Base-by-base conservation (phyloP, 257 asterid genomes). In the Salvia rosmarinus region DNA sequence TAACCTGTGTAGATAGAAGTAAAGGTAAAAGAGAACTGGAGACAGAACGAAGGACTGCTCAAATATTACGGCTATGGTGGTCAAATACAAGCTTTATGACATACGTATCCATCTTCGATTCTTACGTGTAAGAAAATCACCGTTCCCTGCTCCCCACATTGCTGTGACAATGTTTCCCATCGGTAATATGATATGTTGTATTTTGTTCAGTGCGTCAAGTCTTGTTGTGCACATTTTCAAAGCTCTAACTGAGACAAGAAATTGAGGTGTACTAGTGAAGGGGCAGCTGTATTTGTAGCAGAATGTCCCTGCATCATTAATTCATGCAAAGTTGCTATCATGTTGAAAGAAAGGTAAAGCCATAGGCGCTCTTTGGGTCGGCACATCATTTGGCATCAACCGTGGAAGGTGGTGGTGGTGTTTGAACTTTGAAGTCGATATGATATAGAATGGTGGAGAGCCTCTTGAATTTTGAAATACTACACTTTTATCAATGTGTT, bases 21-120 rank as follows among this genome's bases (percentile, higher is more conserved):
- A 46, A 93, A 90, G 86, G 96, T 89, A 10, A 93, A 93, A 73
- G 96, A 93, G 79, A 89, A 90, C 64, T 93, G 98, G 98, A 85
- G 98, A 74, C 95, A 93, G 76, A 86, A 93, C 57, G 98, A 90
- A 80, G 98, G 97, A 50, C 97, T 93, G n/a, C 86, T 93, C 32
- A 93, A 87, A 79, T 65, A 82, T 88, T 93, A 93, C 14, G 98
- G 98, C 35, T 93, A 93, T 50, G 92, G 94, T 3, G 98, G 98
- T 50, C 89, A 89, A 59, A 89, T 90, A 67, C 85, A 75, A 81
- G 90, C 91, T 69, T 70, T 87, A 52, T 90, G 88, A 92, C 80
- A 43, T 6, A 16, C 55, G 1, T 14, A 21, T 13, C 2, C 17
- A 37, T 6, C 25, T 60, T 5, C 17, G 51, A 51, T 17, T 5